Base-by-base conservation (phyloP, 495 filamentous ascomycete species). In the Hypomontagnella monticulosa region DNA sequence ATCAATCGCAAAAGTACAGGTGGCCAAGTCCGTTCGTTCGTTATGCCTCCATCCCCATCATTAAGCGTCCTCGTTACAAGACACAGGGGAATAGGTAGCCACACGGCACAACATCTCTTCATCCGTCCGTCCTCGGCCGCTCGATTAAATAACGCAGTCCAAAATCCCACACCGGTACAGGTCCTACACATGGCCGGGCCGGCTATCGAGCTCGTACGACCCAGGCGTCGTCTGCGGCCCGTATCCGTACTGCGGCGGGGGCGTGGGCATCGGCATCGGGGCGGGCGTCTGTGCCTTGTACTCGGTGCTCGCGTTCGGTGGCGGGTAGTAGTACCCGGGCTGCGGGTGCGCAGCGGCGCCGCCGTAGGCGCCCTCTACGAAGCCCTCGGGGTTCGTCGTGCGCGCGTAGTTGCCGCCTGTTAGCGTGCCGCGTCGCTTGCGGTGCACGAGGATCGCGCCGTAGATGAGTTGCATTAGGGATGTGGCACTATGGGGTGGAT, bases 361-460 rank as follows among this genome's bases (percentile, higher is more conserved):
- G n/a, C n/a, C n/a, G 32, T 48, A 42, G 16, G 9, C 23, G 49
- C 38, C 54, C 41, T 59, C 60, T 9, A 30, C 33, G n/a, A 18
- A 6, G 44, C 40, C 51, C 10, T 43, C 14, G 16, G 54, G 55
- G 63, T 71, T 60, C 2, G n/a, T 1, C 3, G 63, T 23, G 8
- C 41, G 57, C 7, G 44, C 27, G 49, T 70, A 70, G 10, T 52
- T 53, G 23, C 59, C 59, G 20, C 59, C 54, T 7, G 27, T 55
- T 7, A 64, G 32, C 18, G 56, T 61, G 8, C 63, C 63, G 3
- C 36, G 30, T 51, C 69, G 64, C 57, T 68, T 68, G 47, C 57
- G 55, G 56, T 71, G 64, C 40, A 71, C 52, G 42, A 71, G 57
- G 15, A 64, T 57, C 2, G 65, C 61, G 1, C 61, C 69, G 42